Evolutionary conservation across 257 asterid species (phyloP), one percentile per base, ranked within the genome.

Genomic region (Oldenlandia corymbosa): DNA sequence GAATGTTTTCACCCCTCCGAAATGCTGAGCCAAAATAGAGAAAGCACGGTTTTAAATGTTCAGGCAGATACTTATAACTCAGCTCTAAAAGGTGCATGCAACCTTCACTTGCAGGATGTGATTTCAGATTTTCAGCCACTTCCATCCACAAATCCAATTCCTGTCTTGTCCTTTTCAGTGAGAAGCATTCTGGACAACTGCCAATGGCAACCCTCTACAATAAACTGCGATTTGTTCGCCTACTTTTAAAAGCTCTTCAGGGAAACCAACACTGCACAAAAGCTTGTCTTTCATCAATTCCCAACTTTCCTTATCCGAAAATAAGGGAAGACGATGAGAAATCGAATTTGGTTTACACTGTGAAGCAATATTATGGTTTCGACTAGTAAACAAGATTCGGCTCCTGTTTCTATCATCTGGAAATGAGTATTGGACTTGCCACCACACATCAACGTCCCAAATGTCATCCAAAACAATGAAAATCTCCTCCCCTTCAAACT

Each of bases 251-350:
- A 55, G 18, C 21, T 55, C 60, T 31, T 17, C 23, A 12, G 26
- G 18, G 31, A 1, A 28, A 14, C 10, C 23, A 16, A 16, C 42
- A 28, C 12, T 5, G 12, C 23, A 5, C 20, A 28, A 55, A 28
- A 31, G 23, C 34, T 55, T 18, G 23, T 31, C 10, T 30, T 55
- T 10, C 42, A 55, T 28, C 20, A 55, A 55, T 5, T 55, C 41
- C 60, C 60, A 55, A 30, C 60, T 55, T 30, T 55, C 41, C 2
- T 55, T 41, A 18, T 55, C 60, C 16, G 60, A 55, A 28, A 55
- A 31, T 17, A 55, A 55, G 5, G 12, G 34, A 30, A 55, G 60
- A 1, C 23, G 6, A 17, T 55, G 60, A 55, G 60, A 17, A 28
- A 55, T 28, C 9, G 42, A 10, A 11, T 30, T 8, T 1, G 26